phyloP scores from a whole-genome alignment of 116 monocot genomes.

The Cymodocea nodosa region DNA sequence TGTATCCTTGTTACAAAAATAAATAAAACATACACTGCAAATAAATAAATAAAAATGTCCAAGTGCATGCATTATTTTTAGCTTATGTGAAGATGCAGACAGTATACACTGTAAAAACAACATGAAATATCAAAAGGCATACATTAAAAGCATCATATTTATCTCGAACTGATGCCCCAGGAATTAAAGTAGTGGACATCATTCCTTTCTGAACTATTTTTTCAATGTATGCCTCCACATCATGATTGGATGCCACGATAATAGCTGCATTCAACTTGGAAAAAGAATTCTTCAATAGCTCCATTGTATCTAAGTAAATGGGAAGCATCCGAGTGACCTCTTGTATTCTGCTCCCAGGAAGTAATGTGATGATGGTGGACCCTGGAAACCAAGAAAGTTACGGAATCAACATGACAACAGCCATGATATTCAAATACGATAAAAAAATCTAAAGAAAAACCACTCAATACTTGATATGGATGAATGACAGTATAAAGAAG shows the following conservation, averaged over 20 bases:
- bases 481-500: not conserved
- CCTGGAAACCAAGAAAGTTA: constrained; percentile 18
- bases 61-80: too few species aligned
- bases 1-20: too few species aligned
- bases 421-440: too few species aligned
- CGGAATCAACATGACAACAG: not conserved
- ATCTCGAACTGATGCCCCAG: constrained; percentile 42
- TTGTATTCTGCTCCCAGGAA: constrained; percentile 95
- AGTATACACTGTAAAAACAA: not conserved
- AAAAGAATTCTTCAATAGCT: constrained; percentile 34
- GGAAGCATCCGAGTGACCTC: constrained; percentile 92
- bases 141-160: constrained; percentile 89
- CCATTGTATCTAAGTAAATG: constrained; percentile 50
- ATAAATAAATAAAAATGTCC: too few species aligned
- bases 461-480: not conserved
- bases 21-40: too few species aligned
- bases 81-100: too few species aligned
- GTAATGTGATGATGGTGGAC: constrained; percentile 52
- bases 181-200: constrained; percentile 31
- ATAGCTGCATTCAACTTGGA: constrained; percentile 37
- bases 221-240: constrained; percentile 49
- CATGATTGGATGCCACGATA: constrained; percentile 58
- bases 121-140: constrained; percentile 3
- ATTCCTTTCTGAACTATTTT: constrained; percentile 28
- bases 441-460: too few species aligned